These are phyloP conservation scores for Aspergillus novoparasiticus DNA, from an alignment of 2,329 filamentous ascomycete species.

Conservation along the genomic window DNA sequence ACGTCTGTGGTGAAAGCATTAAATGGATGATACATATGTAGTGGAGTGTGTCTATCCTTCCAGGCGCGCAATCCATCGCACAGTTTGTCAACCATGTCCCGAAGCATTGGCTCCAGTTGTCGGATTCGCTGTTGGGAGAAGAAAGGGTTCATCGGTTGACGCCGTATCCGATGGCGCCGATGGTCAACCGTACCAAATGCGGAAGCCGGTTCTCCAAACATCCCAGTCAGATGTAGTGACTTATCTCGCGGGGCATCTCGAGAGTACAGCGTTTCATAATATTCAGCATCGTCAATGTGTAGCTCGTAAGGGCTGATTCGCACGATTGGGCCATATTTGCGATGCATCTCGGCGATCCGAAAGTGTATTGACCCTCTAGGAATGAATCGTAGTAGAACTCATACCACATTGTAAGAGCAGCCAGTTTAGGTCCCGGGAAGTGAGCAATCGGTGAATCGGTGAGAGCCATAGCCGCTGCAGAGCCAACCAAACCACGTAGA, in stretches of 20 bases:
- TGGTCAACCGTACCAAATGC: slow-evolving; percentile 37
- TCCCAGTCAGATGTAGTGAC: slow-evolving; percentile 29
- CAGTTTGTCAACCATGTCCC: slow-evolving; percentile 27
- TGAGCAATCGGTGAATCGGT: slow-evolving; percentile 26
- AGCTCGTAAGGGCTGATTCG: slow-evolving; percentile 30
- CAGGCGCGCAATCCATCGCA: slow-evolving; percentile 25
- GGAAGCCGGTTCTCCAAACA: slow-evolving; percentile 32
- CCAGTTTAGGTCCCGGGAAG: slow-evolving; percentile 28
- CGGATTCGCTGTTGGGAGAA: slow-evolving; percentile 36
- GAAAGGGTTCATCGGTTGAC: slow-evolving; percentile 39
- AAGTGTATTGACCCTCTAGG: slow-evolving; percentile 22
- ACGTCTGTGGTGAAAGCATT: slow-evolving; percentile 49
- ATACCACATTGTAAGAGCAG: slow-evolving; percentile 27
- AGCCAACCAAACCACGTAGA: too few species aligned
- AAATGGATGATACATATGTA: slow-evolving; percentile 35
- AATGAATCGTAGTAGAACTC: slow-evolving; percentile 28
- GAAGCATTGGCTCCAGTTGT: slow-evolving; percentile 26
- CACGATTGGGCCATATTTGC: slow-evolving; percentile 26
- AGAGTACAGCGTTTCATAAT: slow-evolving; percentile 14
- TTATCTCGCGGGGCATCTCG: slow-evolving; percentile 31
- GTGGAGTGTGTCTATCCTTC: slow-evolving; percentile 16
- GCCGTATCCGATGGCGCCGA: slow-evolving; percentile 33
- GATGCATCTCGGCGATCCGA: slow-evolving; percentile 26
- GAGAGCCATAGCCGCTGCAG: slow-evolving; percentile 5
- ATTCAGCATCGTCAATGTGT: slow-evolving; percentile 35